phyloP scores from a whole-genome alignment of 768 basidiomycete genomes.

The Lactifluus volemus region DNA sequence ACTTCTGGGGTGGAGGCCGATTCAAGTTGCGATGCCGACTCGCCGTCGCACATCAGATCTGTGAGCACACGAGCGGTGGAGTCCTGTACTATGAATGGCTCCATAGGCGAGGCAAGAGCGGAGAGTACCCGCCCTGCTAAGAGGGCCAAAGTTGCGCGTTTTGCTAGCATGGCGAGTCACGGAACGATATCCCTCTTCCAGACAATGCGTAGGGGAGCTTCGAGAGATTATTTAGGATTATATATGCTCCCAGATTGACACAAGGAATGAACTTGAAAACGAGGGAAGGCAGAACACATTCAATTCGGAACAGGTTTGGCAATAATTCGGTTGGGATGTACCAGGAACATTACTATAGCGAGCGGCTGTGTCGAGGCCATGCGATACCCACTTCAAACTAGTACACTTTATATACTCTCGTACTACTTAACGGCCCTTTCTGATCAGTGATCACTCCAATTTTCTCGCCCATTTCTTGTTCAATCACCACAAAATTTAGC shows the following conservation, averaged over 20 bases:
- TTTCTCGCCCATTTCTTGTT: too few species aligned
- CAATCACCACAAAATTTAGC: too few species aligned
- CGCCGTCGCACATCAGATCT: neutral
- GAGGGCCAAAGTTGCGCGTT: neutral
- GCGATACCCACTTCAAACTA: too few species aligned
- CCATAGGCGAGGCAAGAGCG: constrained; percentile 2
- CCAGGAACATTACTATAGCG: neutral
- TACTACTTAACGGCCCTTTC: too few species aligned
- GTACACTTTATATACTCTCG: too few species aligned
- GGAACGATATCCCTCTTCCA: neutral
- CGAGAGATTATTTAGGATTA: neutral
- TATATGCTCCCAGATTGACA: neutral
- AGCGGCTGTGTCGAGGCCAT: too few species aligned
- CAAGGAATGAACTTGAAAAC: neutral
- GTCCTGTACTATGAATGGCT: neutral
- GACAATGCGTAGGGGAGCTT: neutral
- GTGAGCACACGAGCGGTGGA: neutral
- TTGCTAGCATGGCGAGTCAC: constrained; percentile 4
- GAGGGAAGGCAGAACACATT: neutral
- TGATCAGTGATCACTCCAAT: too few species aligned
- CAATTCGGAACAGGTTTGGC: neutral
- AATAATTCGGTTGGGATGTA: constrained; percentile 4
- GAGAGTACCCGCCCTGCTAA: constrained; percentile 2
- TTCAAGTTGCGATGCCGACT: too few species aligned
- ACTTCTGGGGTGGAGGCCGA: too few species aligned